Base-by-base conservation (phyloP, 1,284 basidiomycete genomes). In the Tilletia caries region DNA sequence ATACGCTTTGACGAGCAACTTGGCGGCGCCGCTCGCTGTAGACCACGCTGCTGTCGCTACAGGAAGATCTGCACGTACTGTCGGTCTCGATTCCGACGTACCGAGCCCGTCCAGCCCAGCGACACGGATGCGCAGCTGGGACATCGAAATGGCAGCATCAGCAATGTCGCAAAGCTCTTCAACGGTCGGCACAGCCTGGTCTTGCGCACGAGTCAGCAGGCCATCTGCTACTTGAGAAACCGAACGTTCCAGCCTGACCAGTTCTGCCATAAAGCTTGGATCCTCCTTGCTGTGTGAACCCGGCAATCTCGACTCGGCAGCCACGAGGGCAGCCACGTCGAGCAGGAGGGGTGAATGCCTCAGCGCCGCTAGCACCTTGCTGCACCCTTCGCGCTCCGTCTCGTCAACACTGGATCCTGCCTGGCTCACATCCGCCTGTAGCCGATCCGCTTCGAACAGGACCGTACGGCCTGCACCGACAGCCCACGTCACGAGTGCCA, bases 91-190 rank as follows among this genome's bases (percentile, higher is more conserved):
- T 20, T 23, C 25, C 48, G 48, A 33, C 8, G 25, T 15, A 20
- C 27, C 15, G 1, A 60, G 29, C 6, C 25, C 54, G n/a, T 15
- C 25, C 20, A 29, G 6, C 10, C 25, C 48, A n/a, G 48, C 20
- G 48, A 33, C 32, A 12, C 54, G 54, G 23, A 60, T 25, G 27
- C 54, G 54, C 5, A 29, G 54, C 54, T 60, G 54, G 23, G 25
- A 15, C 25, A 60, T 18, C 15, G 13, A 33, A 10, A 60, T 8
- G 15, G 54, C 54, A 25, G 25, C 23, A 32, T 60, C 54, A 10
- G 54, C 54, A 10, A 60, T 18, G 20, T 32, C 54, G 20, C 54
- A 60, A 60, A 60, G 54, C 25, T 29, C 54, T 27, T 60, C 54
- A 60, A 60, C 29, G 5, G 18, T 27, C 5, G 54, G 32, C 10